Evolutionary conservation across 2,329 filamentous ascomycete species (phyloP), one percentile per base, ranked within the genome.

Genomic region (Didymella keratinophila): DNA sequence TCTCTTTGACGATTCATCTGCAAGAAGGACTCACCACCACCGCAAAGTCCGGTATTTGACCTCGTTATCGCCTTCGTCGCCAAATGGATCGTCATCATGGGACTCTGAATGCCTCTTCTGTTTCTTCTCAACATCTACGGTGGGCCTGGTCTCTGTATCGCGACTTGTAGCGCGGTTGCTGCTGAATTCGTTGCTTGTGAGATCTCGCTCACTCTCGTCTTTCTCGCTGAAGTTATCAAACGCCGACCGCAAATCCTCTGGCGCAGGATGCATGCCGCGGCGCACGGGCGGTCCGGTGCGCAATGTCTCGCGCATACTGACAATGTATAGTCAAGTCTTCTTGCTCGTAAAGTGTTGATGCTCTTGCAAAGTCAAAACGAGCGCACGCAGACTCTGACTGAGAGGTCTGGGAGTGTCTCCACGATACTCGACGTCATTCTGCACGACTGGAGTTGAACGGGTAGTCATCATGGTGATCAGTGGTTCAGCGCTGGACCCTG

Each of bases 21-120:
- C n/a, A 37, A 6, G 18, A 2, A 39, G 8, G 18, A 36, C 56
- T 50, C 18, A 76, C 77, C 76, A 78, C 82, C 82, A 84, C 55
- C 75, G 76, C 76, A 83, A 73, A 0, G 79, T 80, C 63, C 80
- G 79, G 67, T 83, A 84, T 62, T 84, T 79, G 60, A 83, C 78
- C 57, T 82, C 78, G 4, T 62, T 66, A 23, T 59, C 61, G 27
- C 66, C 63, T 49, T 71, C 68, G 41, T 71, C 63, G 9, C 66
- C 69, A 52, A 72, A 72, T 14, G 65, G 65, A 52, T 66, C 63
- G 2, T 60, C 62, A 16, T 51, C 30, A 34, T 54, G 25, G 27
- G 47, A 36, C 16, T 16, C 20, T 9, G 39, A 18, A 18, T 41
- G 51, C 23, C 39, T 50, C 21, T 39, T 51, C n/a, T 51, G 45